These are phyloP conservation scores for Curvularia eragrostidis DNA, from an alignment of 2,329 filamentous ascomycete species.

Conservation along the genomic window DNA sequence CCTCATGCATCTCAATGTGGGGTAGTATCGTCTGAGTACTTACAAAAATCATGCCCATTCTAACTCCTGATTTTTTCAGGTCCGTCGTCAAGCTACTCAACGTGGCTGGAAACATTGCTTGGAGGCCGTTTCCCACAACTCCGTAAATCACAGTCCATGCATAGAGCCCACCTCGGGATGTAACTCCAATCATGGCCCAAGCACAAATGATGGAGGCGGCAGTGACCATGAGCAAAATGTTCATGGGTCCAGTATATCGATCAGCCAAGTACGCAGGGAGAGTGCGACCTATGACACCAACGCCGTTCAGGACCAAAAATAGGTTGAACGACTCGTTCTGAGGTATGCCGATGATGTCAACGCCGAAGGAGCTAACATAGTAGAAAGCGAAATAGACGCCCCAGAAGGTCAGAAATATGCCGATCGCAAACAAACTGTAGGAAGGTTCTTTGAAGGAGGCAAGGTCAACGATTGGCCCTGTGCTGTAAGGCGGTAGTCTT, in stretches of 20 bases:
- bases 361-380: conserved; percentile 50
- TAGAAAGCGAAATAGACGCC: conserved; percentile 52
- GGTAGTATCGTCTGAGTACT: not conserved
- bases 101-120: conserved; percentile 54
- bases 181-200: conserved; percentile 52
- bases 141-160: conserved; percentile 56
- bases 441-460: not conserved
- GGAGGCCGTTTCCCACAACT: conserved; percentile 56
- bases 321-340: conserved; percentile 48
- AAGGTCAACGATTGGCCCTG: not conserved
- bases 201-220: conserved; percentile 54
- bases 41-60: conserved; percentile 54
- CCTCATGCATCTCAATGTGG: not conserved
- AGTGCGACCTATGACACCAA: conserved; percentile 58
- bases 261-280: conserved; percentile 56
- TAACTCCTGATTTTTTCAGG: conserved; percentile 51
- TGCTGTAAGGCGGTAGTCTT: not conserved
- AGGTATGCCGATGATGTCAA: conserved; percentile 59
- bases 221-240: conserved; percentile 47
- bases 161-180: conserved; percentile 45
- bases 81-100: conserved; percentile 54
- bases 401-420: conserved; percentile 18
- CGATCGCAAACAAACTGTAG: not conserved
- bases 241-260: conserved; percentile 50
- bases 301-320: conserved; percentile 55